Evolutionary conservation across 2,329 filamentous ascomycete species (phyloP).

Genomic region (Cladosporium cucumerinum): DNA sequence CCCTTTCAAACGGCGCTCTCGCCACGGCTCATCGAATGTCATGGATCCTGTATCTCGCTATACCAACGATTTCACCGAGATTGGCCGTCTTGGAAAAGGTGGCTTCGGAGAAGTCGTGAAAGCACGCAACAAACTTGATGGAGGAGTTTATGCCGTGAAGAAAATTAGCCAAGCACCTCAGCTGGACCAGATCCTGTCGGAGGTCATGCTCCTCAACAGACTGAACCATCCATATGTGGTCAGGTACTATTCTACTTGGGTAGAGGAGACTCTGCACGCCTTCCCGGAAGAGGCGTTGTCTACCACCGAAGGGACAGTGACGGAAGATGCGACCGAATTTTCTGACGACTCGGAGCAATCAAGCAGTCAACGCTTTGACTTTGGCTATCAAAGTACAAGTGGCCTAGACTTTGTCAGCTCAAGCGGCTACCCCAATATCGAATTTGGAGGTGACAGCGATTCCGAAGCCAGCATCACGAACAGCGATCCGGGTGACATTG

Average conservation of each 20-base stretch:
- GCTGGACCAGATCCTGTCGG: slow-evolving; percentile 76
- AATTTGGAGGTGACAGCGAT: slow-evolving; percentile 64
- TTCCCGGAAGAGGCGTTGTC: slow-evolving; percentile 45
- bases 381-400: slow-evolving; percentile 63
- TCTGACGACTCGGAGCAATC: slow-evolving; percentile 32
- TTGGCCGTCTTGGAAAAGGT: slow-evolving; percentile 83
- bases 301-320: slow-evolving; percentile 20
- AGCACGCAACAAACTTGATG: slow-evolving; percentile 89
- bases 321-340: slow-evolving; percentile 17
- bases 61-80: slow-evolving; percentile 83
- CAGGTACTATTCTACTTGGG: slow-evolving; percentile 93
- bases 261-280: slow-evolving; percentile 52
- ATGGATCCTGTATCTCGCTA: slow-evolving; percentile 63
- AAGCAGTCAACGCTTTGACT: slow-evolving; percentile 58
- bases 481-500: neutral
- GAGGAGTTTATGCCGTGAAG: slow-evolving; percentile 92
- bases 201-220: slow-evolving; percentile 85
- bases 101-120: slow-evolving; percentile 97
- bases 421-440: slow-evolving; percentile 70
- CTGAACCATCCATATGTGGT: slow-evolving; percentile 87
- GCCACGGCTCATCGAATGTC: slow-evolving; percentile 32
- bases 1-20: slow-evolving; percentile 28
- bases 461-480: slow-evolving; percentile 26
- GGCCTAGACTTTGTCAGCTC: slow-evolving; percentile 94
- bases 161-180: slow-evolving; percentile 76